Evolutionary conservation across 768 basidiomycete genomes (phyloP).

Genomic region (Amanita pallidorosea): DNA sequence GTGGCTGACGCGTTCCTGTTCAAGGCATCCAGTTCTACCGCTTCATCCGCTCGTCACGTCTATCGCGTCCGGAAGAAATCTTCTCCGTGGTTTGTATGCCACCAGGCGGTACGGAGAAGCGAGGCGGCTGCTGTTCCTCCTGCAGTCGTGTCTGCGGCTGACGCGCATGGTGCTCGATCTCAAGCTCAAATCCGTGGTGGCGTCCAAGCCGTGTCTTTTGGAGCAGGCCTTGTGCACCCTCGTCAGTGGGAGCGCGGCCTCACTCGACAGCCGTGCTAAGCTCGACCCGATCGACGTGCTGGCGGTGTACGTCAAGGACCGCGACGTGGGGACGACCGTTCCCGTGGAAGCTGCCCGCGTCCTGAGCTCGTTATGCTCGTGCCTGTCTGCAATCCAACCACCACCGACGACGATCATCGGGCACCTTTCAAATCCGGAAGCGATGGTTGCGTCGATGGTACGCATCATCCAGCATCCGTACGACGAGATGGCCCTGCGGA

Average conservation of each 20-base stretch:
- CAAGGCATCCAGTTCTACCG: conserved; percentile 67
- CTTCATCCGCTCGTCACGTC: conserved; percentile 72
- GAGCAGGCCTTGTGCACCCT: conserved; percentile 70
- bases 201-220: conserved; percentile 48
- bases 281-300: conserved; percentile 70
- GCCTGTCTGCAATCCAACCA: conserved; percentile 47
- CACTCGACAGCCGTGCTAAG: conserved; percentile 34
- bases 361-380: conserved; percentile 56
- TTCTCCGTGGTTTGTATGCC: conserved; percentile 48
- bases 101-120: conserved; percentile 64
- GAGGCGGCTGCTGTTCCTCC: conserved; percentile 51
- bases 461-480: conserved; percentile 71
- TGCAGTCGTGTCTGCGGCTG: conserved; percentile 57
- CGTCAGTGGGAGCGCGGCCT: conserved; percentile 37
- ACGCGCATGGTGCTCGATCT: conserved; percentile 51
- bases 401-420: conserved; percentile 66
- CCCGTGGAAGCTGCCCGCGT: conserved; percentile 60
- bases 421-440: conserved; percentile 70
- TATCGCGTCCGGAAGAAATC: conserved; percentile 49
- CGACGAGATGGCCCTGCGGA: conserved; percentile 62
- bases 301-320: conserved; percentile 53
- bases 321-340: conserved; percentile 47
- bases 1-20: conserved; percentile 64
- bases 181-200: conserved; percentile 39
- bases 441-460: conserved; percentile 54